A percentile compares a stretch with the other conserved stretches of the same genome.
Conservation (phyloP, 257 asterid species). For the Catharanthus roseus region DNA sequence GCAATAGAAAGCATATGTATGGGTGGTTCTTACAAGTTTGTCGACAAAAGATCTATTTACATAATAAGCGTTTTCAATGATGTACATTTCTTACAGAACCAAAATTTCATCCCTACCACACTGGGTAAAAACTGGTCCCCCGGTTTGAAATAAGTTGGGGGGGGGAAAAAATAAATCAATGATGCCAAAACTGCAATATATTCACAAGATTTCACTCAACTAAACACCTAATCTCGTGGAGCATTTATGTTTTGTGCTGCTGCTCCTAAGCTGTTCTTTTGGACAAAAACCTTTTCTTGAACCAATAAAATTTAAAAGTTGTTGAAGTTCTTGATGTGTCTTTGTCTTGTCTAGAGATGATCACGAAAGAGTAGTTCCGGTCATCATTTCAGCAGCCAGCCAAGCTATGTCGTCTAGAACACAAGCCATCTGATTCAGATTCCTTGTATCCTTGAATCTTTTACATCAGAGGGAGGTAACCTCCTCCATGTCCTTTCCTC, state of each 20-base stretch:
- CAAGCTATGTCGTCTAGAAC: conserved; percentile 1
- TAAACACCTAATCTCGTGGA: conserved; percentile 21
- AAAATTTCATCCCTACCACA: conserved; percentile 26
- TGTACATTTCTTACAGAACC: conserved; percentile 21
- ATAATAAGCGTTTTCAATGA: conserved; percentile 34
- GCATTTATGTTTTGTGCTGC: conserved; percentile 24
- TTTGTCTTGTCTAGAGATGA: conserved; percentile 5
- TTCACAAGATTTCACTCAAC: conserved; percentile 29
- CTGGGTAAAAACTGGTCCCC: conserved; percentile 25
- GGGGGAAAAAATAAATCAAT: conserved; percentile 32
- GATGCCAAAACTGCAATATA: conserved; percentile 33
- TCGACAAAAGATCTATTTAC: conserved; percentile 29
- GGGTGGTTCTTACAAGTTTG: not conserved
- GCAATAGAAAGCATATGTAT: not conserved
- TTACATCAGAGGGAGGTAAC: conserved; percentile 92
- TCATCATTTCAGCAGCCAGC: not conserved
- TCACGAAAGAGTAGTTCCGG: conserved; percentile 2
- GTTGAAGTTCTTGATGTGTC: not conserved
- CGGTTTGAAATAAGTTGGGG: conserved; percentile 20
- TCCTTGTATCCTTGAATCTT: not conserved
- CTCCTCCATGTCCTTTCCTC: conserved; percentile 99
- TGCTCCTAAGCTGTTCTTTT: conserved; percentile 8
- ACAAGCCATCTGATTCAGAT: not conserved
- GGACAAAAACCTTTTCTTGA: conserved; percentile 16
- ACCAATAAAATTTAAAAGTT: conserved; percentile 5